Evolutionary conservation across 75 land plant genomes (phyloP), one percentile per base, ranked within the genome.

Genomic region (Sequoiadendron giganteum): DNA sequence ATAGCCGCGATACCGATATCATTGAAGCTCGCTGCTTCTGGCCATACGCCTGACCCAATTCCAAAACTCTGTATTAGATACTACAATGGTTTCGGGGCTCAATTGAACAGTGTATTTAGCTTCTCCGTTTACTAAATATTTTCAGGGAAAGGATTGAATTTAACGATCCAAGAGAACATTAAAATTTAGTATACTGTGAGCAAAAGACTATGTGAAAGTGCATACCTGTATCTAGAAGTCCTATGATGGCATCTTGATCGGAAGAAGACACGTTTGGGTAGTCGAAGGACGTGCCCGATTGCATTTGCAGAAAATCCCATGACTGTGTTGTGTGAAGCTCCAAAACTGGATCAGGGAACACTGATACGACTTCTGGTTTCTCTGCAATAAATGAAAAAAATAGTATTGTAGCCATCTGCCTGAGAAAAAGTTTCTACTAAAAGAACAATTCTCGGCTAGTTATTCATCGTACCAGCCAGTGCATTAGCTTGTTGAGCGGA

Each of bases 311-410:
- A 87, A 93, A 97, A 65, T 94, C 94, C 97, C 97, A 97, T 1
- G 97, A 96, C 65, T 93, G 91, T 13, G 99, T 97, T 34, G 99
- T 97, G 45, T 97, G 97, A 21, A 96, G 92, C 21, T 89, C 88
- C 86, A 93, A 90, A 56, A 88, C 38, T 32, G 86, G 85, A 86
- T 94, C 94, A 25, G 89, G 92, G 80, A 97, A 97, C 10, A 96
- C 94, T 1, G 96, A 93, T 10, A 97, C 90, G 0, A 97, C 92
- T 39, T 86, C 92, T 10, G 85, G 81, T 73, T 83, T 86, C 14
- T 84, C 97, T 96, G 94, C 86, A 79, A 32, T 18, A 61, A 6
- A 5, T 1, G 9, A 6, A 70, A 0, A 47, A 13, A 10, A 56
- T 58, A 8, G 45, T 55, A 3, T 28, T 1, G 39, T 40, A 73